Base-by-base conservation (phyloP, 179 eudicot genomes). In the Carnegiea gigantea region DNA sequence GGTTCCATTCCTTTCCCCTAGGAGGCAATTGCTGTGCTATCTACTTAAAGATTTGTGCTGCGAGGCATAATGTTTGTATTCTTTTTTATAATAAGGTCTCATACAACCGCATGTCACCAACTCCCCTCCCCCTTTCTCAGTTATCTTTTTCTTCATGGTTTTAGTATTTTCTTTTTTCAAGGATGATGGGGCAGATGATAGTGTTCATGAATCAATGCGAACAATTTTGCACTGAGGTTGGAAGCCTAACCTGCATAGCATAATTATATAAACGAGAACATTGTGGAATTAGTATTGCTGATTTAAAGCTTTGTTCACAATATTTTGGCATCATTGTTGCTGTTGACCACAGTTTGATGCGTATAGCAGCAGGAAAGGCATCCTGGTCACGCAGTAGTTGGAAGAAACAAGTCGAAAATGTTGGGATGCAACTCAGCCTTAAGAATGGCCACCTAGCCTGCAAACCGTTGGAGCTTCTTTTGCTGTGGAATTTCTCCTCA, bases 381-480 rank as follows among this genome's bases (percentile, higher is more conserved):
- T 33, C 36, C 36, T 33, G 36, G 36, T 33, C 36, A 33, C 36
- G 2, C 36, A 33, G 36, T 33, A 3, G 36, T 33, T 33, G 36
- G 36, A 33, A 33, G 36, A 33, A 33, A 33, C 36, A 33, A 33
- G 36, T 33, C 36, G 36, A 33, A 33, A 33, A 33, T 33, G 36
- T 33, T 33, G 36, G 36, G 36, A 33, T 33, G 36, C 36, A 33
- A 33, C 36, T 33, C 36, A 33, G 36, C 36, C 68, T 60, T 77
- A 77, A 54, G 76, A 76, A 44, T 38, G 72, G 76, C 30, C 81
- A 59, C 62, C 54, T 26, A 30, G 26, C 48, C 36, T 33, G 30
- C 77, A 51, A 73, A 3, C 13, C 11, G n/a, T 75, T 44, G 9
- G 77, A 28, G 70, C 46, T 82, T 64, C 57, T 57, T 26, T 76